Evolutionary conservation across 2,329 filamentous ascomycete genomes (phyloP).

Genomic region (Geosmithia morbida): DNA sequence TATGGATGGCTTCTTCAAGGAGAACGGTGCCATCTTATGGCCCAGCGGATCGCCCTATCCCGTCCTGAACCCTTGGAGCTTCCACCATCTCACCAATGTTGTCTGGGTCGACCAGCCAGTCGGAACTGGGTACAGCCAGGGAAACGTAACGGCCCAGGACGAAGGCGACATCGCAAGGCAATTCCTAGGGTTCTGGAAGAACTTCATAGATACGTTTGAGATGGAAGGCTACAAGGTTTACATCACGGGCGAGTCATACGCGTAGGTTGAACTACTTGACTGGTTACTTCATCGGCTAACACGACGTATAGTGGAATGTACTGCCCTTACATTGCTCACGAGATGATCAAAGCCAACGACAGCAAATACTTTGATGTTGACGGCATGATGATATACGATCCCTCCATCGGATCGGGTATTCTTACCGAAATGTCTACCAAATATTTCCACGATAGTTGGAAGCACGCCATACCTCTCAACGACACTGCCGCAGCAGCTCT

Average conservation of each 20-base stretch:
- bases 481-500: slow-evolving; percentile 38
- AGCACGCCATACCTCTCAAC: slow-evolving; percentile 48
- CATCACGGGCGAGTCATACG: slow-evolving; percentile 55
- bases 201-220: slow-evolving; percentile 59
- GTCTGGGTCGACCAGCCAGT: slow-evolving; percentile 61
- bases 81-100: slow-evolving; percentile 60
- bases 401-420: slow-evolving; percentile 38
- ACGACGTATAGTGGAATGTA: neutral
- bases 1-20: slow-evolving; percentile 47
- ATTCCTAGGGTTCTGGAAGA: slow-evolving; percentile 67
- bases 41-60: slow-evolving; percentile 56
- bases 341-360: slow-evolving; percentile 55
- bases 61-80: slow-evolving; percentile 53
- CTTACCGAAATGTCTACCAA: slow-evolving; percentile 32
- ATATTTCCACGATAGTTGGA: slow-evolving; percentile 46
- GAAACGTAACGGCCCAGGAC: slow-evolving; percentile 45
- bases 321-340: slow-evolving; percentile 58
- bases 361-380: slow-evolving; percentile 52
- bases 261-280: neutral
- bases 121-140: slow-evolving; percentile 54
- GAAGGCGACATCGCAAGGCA: slow-evolving; percentile 56
- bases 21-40: slow-evolving; percentile 64
- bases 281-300: neutral
- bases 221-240: slow-evolving; percentile 56
- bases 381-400: slow-evolving; percentile 61